Percentiles rank a stretch among this genome's conserved stretches.
These are phyloP conservation scores for Mortierella sp. DNA, from an alignment of 371 early-diverging fungal genomes.

Conservation along the genomic window DNA sequence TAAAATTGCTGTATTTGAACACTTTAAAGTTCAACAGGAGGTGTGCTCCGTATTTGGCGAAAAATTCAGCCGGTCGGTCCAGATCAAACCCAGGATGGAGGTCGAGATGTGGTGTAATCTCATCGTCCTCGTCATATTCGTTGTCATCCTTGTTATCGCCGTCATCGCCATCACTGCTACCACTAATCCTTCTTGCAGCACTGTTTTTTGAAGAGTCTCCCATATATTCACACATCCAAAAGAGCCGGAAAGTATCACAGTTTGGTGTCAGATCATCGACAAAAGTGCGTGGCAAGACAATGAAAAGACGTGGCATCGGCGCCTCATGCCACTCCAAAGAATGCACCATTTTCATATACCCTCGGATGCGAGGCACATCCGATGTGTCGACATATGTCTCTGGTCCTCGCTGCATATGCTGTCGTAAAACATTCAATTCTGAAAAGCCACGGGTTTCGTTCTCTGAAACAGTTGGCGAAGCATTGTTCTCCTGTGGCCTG, in stretches of 20 bases:
- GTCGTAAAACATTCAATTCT: too few species aligned
- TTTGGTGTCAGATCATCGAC: conserved; percentile 2
- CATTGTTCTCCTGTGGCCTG: too few species aligned
- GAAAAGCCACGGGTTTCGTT: too few species aligned
- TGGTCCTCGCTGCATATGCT: background rate
- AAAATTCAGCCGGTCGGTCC: conserved; percentile 8
- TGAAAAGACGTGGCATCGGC: conserved; percentile 12
- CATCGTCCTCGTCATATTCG: too few species aligned
- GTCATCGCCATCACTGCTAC: too few species aligned
- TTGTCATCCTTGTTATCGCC: too few species aligned
- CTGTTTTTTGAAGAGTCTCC: background rate
- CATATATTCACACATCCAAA: conserved; percentile 25
- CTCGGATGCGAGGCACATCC: conserved; percentile 1
- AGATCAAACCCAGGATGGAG: conserved; percentile 10
- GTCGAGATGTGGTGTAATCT: conserved; percentile 12
- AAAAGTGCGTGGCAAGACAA: conserved; percentile 9
- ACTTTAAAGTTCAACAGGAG: conserved; percentile 13
- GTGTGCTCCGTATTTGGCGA: background rate
- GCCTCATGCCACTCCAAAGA: conserved; percentile 19
- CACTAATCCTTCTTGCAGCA: too few species aligned
- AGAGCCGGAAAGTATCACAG: conserved; percentile 12
- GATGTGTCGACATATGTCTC: background rate
- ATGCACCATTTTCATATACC: background rate
- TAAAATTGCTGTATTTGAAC: background rate
- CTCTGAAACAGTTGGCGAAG: too few species aligned